phyloP scores from a whole-genome alignment of 2,329 filamentous ascomycete species.

The Xenosphaeropsis pyriputrescens region DNA sequence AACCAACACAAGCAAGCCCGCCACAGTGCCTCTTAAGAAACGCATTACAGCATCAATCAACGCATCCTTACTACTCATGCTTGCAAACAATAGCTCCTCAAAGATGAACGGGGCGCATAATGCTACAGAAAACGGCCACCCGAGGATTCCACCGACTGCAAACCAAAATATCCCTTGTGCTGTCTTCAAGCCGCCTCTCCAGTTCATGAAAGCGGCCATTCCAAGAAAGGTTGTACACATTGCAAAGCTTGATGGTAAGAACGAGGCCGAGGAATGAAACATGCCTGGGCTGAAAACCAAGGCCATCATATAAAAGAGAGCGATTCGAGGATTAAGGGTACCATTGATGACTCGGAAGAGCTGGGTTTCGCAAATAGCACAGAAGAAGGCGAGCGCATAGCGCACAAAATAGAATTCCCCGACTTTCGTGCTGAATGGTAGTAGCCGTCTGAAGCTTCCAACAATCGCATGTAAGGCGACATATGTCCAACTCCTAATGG shows the following conservation, averaged over 20 bases:
- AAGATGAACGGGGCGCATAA: constrained; percentile 66
- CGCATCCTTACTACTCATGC: constrained; percentile 39
- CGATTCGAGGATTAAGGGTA: constrained; percentile 69
- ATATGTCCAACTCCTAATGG: constrained; percentile 93
- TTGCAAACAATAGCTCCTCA: constrained; percentile 53
- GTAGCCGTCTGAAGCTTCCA: constrained; percentile 49
- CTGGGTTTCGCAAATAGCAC: constrained; percentile 69
- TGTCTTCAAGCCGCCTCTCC: constrained; percentile 65
- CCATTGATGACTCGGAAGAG: constrained; percentile 66
- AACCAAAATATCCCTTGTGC: constrained; percentile 84
- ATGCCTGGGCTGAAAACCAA: constrained; percentile 75
- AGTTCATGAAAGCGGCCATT: constrained; percentile 80
- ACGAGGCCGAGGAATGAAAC: constrained; percentile 80
- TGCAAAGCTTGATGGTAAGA: constrained; percentile 85
- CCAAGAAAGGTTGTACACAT: constrained; percentile 91
- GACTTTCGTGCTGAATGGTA: constrained; percentile 37
- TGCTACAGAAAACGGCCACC: constrained; percentile 88
- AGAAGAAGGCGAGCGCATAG: constrained; percentile 56
- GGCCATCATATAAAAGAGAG: constrained; percentile 67
- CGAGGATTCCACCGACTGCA: constrained; percentile 67
- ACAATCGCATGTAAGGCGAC: constrained; percentile 63
- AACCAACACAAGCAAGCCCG: constrained; percentile 16
- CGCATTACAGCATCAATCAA: constrained; percentile 44
- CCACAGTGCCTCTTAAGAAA: constrained; percentile 49
- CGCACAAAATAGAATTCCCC: constrained; percentile 83